phyloP scores from a whole-genome alignment of 129 eudicot genomes.

The Heracleum sosnowskyi region DNA sequence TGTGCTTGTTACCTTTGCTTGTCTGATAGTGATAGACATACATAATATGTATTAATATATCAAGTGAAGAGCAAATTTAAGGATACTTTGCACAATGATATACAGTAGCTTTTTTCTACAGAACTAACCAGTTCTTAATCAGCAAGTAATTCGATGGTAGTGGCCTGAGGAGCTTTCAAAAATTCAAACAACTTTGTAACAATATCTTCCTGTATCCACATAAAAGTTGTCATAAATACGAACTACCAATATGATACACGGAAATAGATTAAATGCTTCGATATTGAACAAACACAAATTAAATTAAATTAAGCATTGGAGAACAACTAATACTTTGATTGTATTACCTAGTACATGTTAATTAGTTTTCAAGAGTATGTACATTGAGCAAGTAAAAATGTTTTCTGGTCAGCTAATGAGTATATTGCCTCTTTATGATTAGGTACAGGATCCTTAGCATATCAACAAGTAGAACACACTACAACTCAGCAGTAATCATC shows the following conservation, averaged over 20 bases:
- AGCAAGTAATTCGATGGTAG: slow-evolving; percentile 59
- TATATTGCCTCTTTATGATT: too few species aligned
- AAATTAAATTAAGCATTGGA: neutral
- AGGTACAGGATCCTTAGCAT: neutral
- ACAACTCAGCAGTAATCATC: neutral
- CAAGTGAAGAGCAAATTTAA: neutral
- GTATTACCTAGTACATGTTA: neutral
- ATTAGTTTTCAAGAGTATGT: too few species aligned
- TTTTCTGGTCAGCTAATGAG: too few species aligned
- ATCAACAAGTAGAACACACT: neutral
- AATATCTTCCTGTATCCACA: slow-evolving; percentile 65
- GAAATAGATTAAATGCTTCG: neutral
- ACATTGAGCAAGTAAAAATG: too few species aligned
- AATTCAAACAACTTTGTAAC: slow-evolving; percentile 73
- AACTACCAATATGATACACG: neutral
- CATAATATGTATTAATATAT: neutral
- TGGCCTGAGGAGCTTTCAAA: slow-evolving; percentile 74
- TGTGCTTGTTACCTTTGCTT: slow-evolving; percentile 68
- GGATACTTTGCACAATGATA: neutral
- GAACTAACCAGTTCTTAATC: slow-evolving; percentile 74
- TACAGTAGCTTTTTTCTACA: neutral
- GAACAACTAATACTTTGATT: neutral
- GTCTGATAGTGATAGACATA: slow-evolving; percentile 30
- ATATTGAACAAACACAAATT: neutral
- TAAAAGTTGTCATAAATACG: neutral